A percentile compares a stretch with the other conserved stretches of the same genome.
phyloP scores from a whole-genome alignment of 75 land plant genomes.

The Isoetes taiwanensis region DNA sequence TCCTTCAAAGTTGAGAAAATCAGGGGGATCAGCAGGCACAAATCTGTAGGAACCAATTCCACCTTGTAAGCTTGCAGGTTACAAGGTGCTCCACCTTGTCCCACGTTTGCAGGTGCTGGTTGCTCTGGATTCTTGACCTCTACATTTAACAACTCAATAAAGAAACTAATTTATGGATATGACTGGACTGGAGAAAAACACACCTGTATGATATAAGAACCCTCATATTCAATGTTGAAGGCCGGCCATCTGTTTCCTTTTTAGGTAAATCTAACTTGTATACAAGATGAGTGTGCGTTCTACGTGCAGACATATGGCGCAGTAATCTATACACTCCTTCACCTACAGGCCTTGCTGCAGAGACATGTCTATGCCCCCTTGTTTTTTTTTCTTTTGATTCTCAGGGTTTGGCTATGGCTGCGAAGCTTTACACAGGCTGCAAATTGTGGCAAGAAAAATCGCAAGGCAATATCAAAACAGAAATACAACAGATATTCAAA shows the following conservation, averaged over 20 bases:
- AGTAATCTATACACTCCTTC: slow-evolving; percentile 73
- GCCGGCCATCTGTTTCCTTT: slow-evolving; percentile 20
- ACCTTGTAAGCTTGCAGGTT: slow-evolving; percentile 63
- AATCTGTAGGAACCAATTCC: slow-evolving; percentile 37
- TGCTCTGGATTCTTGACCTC: slow-evolving; percentile 76
- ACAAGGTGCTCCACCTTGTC: slow-evolving; percentile 50
- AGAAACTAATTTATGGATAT: not conserved
- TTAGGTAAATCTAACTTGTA: slow-evolving; percentile 63
- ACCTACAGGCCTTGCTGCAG: slow-evolving; percentile 46
- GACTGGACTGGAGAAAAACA: not conserved
- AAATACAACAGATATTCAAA: too few species aligned
- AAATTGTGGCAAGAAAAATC: too few species aligned
- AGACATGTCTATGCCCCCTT: slow-evolving; percentile 31
- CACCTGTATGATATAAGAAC: slow-evolving; percentile 46
- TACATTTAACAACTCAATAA: not conserved
- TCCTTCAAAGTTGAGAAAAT: slow-evolving; percentile 79
- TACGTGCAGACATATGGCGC: slow-evolving; percentile 25
- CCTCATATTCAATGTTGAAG: slow-evolving; percentile 56
- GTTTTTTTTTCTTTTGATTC: slow-evolving; percentile 61
- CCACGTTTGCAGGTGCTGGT: slow-evolving; percentile 24
- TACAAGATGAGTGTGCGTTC: slow-evolving; percentile 58
- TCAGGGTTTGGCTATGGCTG: too few species aligned
- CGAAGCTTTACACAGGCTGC: too few species aligned
- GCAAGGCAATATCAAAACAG: too few species aligned
- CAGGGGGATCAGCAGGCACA: slow-evolving; percentile 64